These are phyloP conservation scores for Fragilariopsis cylindrus DNA, from an alignment of 108 stramenopile genomes.

Conservation along the genomic window DNA sequence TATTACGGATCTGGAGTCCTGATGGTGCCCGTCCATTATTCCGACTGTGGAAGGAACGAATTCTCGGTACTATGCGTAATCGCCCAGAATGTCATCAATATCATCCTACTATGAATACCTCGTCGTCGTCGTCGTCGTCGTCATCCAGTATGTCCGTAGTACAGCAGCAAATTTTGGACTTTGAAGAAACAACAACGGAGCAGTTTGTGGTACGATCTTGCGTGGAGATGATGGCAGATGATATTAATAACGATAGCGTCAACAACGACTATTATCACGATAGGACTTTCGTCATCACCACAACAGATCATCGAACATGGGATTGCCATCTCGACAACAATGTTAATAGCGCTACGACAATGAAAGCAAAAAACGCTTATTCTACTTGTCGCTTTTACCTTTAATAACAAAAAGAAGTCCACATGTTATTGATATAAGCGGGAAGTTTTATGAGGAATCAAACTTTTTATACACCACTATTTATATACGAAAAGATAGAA, in stretches of 20 bases:
- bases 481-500: neutral
- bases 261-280: neutral
- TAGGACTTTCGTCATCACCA: neutral
- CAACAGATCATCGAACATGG: neutral
- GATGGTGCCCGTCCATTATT: slow-evolving; percentile 13
- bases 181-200: neutral
- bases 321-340: neutral
- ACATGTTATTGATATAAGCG: too few species aligned
- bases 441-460: too few species aligned
- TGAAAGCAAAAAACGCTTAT: neutral
- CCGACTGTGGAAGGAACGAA: slow-evolving; percentile 10
- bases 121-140: neutral
- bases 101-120: neutral
- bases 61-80: neutral
- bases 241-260: too few species aligned
- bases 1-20: slow-evolving; percentile 10
- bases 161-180: neutral
- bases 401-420: neutral
- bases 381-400: neutral
- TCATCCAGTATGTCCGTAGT: neutral
- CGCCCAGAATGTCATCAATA: neutral
- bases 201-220: neutral
- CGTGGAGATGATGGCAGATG: neutral
- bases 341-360: neutral
- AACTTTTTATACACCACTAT: neutral